Evolutionary conservation across 202 grass and related monocot genomes (phyloP).

Genomic region (Hordeum pubiflorum): DNA sequence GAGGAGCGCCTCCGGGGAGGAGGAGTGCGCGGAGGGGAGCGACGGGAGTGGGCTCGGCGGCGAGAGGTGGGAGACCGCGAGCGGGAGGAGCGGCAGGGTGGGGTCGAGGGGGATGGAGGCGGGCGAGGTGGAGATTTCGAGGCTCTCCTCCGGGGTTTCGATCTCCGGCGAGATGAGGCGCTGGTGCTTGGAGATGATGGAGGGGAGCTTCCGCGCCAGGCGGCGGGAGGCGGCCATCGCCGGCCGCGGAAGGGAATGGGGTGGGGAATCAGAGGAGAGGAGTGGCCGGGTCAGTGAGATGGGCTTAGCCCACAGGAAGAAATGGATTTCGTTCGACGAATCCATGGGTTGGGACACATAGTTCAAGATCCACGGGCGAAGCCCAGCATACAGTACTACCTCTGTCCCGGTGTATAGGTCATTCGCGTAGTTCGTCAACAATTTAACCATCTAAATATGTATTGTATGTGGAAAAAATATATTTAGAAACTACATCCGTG

Average conservation of each 20-base stretch:
- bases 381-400: not conserved
- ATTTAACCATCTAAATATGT: too few relatives aligned
- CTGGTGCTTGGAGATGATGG: slow-evolving; percentile 51
- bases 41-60: slow-evolving; percentile 34
- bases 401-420: too few relatives aligned
- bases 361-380: not conserved
- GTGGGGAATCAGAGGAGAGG: not conserved
- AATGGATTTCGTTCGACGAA: not conserved
- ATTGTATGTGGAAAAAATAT: too few relatives aligned
- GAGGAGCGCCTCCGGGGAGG: slow-evolving; percentile 28
- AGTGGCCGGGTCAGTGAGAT: not conserved
- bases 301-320: not conserved
- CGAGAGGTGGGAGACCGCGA: slow-evolving; percentile 43
- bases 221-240: slow-evolving; percentile 48
- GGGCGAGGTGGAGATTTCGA: not conserved
- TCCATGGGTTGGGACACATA: not conserved
- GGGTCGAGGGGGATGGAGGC: slow-evolving; percentile 23
- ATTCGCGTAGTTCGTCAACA: too few relatives aligned
- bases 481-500: too few relatives aligned
- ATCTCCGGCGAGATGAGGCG: slow-evolving; percentile 34
- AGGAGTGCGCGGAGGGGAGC: slow-evolving; percentile 27
- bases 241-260: not conserved
- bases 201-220: slow-evolving; percentile 53
- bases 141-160: not conserved
- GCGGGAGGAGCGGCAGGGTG: slow-evolving; percentile 26